Conservation (phyloP, 2,329 filamentous ascomycete genomes). For the Aureobasidium sp. region DNA sequence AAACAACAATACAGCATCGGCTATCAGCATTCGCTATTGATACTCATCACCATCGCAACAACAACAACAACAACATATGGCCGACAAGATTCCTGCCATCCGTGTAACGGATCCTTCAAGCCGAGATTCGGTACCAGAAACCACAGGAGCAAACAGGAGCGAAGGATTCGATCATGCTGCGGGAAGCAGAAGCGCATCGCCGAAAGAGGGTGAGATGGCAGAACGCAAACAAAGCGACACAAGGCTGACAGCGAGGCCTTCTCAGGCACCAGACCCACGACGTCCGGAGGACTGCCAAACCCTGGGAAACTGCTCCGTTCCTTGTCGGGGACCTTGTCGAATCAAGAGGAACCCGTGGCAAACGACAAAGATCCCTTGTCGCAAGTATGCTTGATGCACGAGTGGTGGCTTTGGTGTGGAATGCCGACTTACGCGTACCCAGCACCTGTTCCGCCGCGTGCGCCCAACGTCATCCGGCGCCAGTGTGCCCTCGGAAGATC, state of each 20-base stretch:
- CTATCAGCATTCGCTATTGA: constrained; percentile 11
- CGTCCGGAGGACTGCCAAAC: constrained; percentile 1
- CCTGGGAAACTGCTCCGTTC: constrained; percentile 18
- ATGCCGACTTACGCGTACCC: constrained; percentile 11
- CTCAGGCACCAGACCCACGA: constrained; percentile 7
- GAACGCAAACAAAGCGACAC: background rate
- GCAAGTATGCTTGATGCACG: constrained; percentile 44
- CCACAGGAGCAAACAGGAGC: background rate
- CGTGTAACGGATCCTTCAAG: constrained; percentile 38
- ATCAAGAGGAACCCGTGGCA: constrained; percentile 1
- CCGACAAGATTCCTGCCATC: constrained; percentile 37
- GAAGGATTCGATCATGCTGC: constrained; percentile 12
- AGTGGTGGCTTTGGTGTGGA: constrained; percentile 3
- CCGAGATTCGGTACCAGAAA: constrained; percentile 27
- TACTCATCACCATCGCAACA: background rate
- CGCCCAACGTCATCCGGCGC: constrained; percentile 33
- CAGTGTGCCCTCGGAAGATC: constrained; percentile 42
- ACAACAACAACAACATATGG: too few species aligned
- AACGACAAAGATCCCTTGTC: constrained; percentile 56
- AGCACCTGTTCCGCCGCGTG: constrained; percentile 54
- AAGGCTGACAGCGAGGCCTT: constrained; percentile 9
- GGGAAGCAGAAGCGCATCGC: constrained; percentile 22
- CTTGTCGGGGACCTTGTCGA: constrained; percentile 19
- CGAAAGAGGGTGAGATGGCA: constrained; percentile 12
- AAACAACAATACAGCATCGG: background rate